phyloP scores from a whole-genome alignment of 257 asterid species.

The Echium plantagineum region DNA sequence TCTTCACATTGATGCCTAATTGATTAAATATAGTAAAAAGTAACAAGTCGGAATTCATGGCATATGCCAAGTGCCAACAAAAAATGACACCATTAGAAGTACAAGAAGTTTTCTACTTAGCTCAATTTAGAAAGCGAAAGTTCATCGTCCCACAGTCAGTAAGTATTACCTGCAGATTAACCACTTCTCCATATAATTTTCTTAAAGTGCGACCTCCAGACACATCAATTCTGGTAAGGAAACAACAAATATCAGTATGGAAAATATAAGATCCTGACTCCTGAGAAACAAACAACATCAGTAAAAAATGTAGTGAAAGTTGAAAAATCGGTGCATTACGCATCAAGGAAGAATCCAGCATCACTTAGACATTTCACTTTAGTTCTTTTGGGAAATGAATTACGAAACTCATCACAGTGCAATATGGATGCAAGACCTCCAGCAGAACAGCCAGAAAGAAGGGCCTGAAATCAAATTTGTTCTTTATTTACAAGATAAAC shows the following conservation, averaged over 20 bases:
- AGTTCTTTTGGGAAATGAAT: slow-evolving; percentile 54
- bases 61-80: too few species aligned
- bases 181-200: background rate
- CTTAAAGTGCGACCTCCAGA: background rate
- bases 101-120: background rate
- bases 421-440: slow-evolving; percentile 87
- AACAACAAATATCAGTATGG: background rate
- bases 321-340: slow-evolving; percentile 21
- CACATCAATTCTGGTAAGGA: background rate
- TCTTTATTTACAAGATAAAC: background rate
- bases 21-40: too few species aligned
- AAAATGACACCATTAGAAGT: too few species aligned
- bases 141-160: background rate
- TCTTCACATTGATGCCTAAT: too few species aligned
- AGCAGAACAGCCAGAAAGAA: slow-evolving; percentile 97
- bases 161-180: background rate
- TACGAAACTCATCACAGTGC: slow-evolving; percentile 69
- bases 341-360: slow-evolving; percentile 86
- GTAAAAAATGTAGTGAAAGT: background rate
- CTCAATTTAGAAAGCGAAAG: background rate
- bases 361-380: slow-evolving; percentile 94
- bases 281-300: background rate
- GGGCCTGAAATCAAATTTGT: slow-evolving; percentile 38
- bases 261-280: background rate
- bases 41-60: too few species aligned